Evolutionary conservation across 2,329 filamentous ascomycete genomes (phyloP), one percentile per base, ranked within the genome.

Genomic region (Ophiostoma tasmaniense): DNA sequence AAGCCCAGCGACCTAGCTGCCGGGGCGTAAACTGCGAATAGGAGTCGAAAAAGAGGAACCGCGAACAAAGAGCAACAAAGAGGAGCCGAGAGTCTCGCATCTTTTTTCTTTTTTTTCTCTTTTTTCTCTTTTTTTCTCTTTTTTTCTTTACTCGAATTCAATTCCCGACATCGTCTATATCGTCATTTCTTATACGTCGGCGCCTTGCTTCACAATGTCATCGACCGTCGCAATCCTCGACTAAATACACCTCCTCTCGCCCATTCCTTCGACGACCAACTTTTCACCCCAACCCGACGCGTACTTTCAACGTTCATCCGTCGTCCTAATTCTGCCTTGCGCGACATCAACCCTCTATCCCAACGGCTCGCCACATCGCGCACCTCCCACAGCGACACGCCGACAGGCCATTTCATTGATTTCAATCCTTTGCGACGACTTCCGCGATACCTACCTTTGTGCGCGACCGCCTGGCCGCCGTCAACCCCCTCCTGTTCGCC

Each of bases 1-100:
- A 25, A 17, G n/a, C 30, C 2, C 25, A 61, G 55, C 55, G 55
- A 61, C 55, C 55, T 30, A 17, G 55, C 55, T 33, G 55, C 55
- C 25, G 55, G 55, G 55, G 55, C 55, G 55, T 61, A 17, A 22
- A 55, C n/a, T 28, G 55, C 30, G 52, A 59, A 59, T 11, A 33
- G 25, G 55, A 61, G 55, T 30, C 11, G 25, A 61, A 20, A 30
- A 61, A 61, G 25, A 61, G 55, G 25, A 61, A 61, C 55, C 17
- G 55, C 55, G 55, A 61, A 61, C 55, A 61, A 61, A 61, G 55
- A 55, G 55, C 55, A 30, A 61, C 55, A 61, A 61, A 61, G 55
- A 33, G 2, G 1, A 45, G 17, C 17, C 25, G 17, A 55, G 50
- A 22, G 13, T 28, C 50, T 55, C 50, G 50, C 13, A 17, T 61